Conservation (phyloP, 768 basidiomycete species). For the Multifurca ochricompacta region DNA sequence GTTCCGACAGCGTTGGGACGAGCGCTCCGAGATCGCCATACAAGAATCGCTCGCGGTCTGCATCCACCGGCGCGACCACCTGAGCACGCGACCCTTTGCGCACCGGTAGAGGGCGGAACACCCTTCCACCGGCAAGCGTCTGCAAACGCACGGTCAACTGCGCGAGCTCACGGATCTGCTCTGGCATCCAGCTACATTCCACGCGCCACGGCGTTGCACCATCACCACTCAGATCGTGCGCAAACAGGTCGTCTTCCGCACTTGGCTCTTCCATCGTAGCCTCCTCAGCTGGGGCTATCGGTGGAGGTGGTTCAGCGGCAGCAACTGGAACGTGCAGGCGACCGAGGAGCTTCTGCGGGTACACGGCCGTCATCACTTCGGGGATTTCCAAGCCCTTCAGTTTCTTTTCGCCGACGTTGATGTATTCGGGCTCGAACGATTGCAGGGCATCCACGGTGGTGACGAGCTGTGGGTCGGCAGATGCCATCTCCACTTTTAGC, state of each 20-base stretch:
- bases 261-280: conserved; percentile 28
- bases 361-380: conserved; percentile 79
- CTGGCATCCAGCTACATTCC: conserved; percentile 42
- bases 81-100: conserved; percentile 19
- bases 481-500: conserved; percentile 49
- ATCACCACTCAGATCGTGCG: conserved; percentile 41
- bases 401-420: conserved; percentile 81
- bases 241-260: conserved; percentile 36
- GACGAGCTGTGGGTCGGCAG: conserved; percentile 33
- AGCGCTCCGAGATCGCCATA: conserved; percentile 45
- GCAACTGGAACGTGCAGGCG: conserved; percentile 40
- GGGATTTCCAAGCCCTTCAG: conserved; percentile 93
- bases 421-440: conserved; percentile 58
- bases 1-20: conserved; percentile 61
- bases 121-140: conserved; percentile 47
- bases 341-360: conserved; percentile 64
- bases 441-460: conserved; percentile 66
- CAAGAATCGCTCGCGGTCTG: conserved; percentile 1
- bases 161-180: conserved; percentile 67
- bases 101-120: conserved; percentile 17
- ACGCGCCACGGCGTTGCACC: neutral
- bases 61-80: conserved; percentile 21
- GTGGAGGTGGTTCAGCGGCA: neutral
- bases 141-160: conserved; percentile 73
- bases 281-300: conserved; percentile 9